Conservation (phyloP, 208 protist genomes). For the Acanthamoeba rhysodes region DNA sequence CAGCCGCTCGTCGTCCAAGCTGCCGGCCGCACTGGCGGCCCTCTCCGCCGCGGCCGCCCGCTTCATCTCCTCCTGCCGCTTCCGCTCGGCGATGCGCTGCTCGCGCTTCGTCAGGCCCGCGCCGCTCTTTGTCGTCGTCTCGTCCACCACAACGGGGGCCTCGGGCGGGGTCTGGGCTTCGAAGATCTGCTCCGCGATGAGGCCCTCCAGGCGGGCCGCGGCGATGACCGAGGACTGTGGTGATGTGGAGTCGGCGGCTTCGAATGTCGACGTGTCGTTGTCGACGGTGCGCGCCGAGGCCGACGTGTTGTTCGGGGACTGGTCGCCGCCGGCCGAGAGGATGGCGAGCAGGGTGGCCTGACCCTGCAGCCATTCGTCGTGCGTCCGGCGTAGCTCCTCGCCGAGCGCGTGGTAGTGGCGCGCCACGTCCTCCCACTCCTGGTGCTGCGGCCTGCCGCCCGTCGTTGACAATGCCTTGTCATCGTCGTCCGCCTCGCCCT, state of each 20-base stretch:
- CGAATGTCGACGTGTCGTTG: neutral
- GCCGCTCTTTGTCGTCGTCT: too few species aligned
- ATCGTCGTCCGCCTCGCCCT: neutral
- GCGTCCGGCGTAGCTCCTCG: neutral
- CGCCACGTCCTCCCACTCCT: neutral
- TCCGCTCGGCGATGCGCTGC: neutral
- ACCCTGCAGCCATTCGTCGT: neutral
- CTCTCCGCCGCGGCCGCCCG: too few species aligned
- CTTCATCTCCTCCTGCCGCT: neutral
- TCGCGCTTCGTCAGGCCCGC: neutral
- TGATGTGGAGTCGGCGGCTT: neutral
- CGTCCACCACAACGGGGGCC: too few species aligned
- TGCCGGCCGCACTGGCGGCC: neutral
- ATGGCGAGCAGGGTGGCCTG: neutral
- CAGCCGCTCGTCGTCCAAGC: neutral
- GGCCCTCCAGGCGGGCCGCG: neutral
- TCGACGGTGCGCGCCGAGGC: too few species aligned
- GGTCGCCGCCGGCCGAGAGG: neutral
- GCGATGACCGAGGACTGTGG: neutral
- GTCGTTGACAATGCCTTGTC: neutral
- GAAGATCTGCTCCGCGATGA: neutral
- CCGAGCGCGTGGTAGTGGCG: neutral
- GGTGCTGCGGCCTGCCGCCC: neutral
- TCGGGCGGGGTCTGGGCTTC: neutral
- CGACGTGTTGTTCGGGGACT: too few species aligned